Conservation (phyloP, 2,329 filamentous ascomycete species). For the Allantophomopsis lycopodina region DNA sequence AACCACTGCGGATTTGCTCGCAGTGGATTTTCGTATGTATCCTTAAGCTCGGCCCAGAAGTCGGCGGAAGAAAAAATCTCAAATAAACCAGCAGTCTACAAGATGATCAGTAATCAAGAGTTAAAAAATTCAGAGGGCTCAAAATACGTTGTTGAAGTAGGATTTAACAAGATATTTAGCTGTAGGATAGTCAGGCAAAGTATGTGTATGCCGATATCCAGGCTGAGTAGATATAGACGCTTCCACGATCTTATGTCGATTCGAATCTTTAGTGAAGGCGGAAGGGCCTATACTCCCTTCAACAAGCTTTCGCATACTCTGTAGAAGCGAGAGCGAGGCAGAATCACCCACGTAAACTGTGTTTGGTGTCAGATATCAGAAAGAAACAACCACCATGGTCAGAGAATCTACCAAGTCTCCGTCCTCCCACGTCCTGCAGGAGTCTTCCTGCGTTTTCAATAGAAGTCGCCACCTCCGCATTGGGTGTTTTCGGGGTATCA, state of each 20-base stretch:
- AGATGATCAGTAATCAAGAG: too few species aligned
- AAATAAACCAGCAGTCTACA: slow-evolving; percentile 2
- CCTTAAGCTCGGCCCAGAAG: slow-evolving; percentile 1
- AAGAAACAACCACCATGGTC: not conserved
- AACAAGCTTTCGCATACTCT: slow-evolving; percentile 12
- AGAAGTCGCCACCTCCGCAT: slow-evolving; percentile 2
- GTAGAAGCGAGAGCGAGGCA: slow-evolving; percentile 13
- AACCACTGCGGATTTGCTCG: slow-evolving; percentile 3
- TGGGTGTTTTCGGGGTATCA: not conserved
- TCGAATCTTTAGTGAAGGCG: slow-evolving; percentile 11
- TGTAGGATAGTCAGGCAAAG: slow-evolving; percentile 2
- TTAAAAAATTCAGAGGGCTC: too few species aligned
- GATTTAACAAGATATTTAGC: slow-evolving; percentile 2
- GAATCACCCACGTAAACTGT: slow-evolving; percentile 15
- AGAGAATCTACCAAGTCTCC: slow-evolving; percentile 1
- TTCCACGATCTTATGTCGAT: slow-evolving; percentile 12
- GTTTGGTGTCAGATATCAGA: not conserved
- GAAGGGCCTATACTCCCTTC: slow-evolving; percentile 11
- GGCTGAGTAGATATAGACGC: slow-evolving; percentile 4
- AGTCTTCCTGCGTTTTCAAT: slow-evolving; percentile 3
- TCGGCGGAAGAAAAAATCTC: slow-evolving; percentile 2
- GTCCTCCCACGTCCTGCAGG: slow-evolving; percentile 4
- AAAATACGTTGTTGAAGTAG: slow-evolving; percentile 3
- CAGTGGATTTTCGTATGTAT: slow-evolving; percentile 4
- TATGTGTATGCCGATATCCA: slow-evolving; percentile 2